Evolutionary conservation across 345 rosid genomes (phyloP), one percentile per base, ranked within the genome.

Genomic region (Pistacia vera): DNA sequence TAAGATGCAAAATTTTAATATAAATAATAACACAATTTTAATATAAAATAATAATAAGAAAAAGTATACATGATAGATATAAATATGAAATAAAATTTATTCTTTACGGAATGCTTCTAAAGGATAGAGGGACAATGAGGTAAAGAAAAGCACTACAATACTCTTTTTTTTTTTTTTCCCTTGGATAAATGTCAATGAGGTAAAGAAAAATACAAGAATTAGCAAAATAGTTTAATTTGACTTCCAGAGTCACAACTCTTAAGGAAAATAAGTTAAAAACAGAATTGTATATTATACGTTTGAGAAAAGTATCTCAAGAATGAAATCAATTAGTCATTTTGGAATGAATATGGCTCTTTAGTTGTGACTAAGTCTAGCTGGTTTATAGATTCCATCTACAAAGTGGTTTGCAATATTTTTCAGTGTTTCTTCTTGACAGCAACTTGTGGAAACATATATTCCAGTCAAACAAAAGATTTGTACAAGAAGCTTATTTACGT

Each of bases 321-420:
- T 93, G 85, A 96, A 96, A 79, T 96, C 99, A 78, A 93, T 96
- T 52, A 96, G 89, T 80, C 98, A 98, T 91, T 96, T 97, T 16
- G 98, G 99, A 77, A 96, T 85, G 74, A 38, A 96, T 68, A 93
- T 80, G 77, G 93, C 99, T 70, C 99, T 98, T n/a, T 96, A 93
- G 79, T 93, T 93, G 79, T 90, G 92, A 66, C 93, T 93, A 72
- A 79, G 80, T 64, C 81, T 84, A 16, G 92, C 85, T 25, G 98
- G 95, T 79, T 90, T 93, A 78, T 88, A 90, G 75, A 96, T 81
- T 52, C 92, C 85, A 82, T 92, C 91, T 35, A 91, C 97, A 10
- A 96, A 91, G 82, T 93, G 84, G 77, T 90, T 97, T 2, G 97
- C 91, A 54, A 96, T 97, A 77, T 84, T 90, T 87, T 93, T 96